Evolutionary conservation across 441 rosid species (phyloP), one percentile per base, ranked within the genome.

Genomic region (Gossypium lobatum): DNA sequence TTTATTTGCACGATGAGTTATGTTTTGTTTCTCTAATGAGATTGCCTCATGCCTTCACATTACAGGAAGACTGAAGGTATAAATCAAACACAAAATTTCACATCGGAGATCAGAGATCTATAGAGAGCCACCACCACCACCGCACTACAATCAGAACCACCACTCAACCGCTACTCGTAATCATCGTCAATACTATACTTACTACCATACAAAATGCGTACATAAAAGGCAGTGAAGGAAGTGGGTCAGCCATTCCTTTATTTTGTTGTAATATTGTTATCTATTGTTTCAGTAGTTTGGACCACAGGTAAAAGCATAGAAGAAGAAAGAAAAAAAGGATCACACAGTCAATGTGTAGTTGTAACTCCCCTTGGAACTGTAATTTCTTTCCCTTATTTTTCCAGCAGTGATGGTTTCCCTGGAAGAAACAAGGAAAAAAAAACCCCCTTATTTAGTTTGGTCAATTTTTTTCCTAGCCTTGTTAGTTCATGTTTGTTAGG

Each of bases 171-270:
- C 3, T 18, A 20, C 42, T 63, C 46, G n/a, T 39, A 50, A 10
- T 37, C 39, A 10, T 73, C 72, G 17, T 54, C 64, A 62, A 75
- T 64, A 78, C 53, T 73, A 71, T 78, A 78, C 85, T 80, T 80
- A 81, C 80, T 59, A 77, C 86, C 86, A 83, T 84, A 85, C 85
- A 81, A 73, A 75, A 76, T 82, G 86, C 83, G 82, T 87, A 87
- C 80, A 61, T 73, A 68, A 73, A 83, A 81, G 77, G 70, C 74
- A 62, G 78, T 69, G 77, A 74, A 79, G 83, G 82, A 83, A 83
- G 82, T 80, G 90, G 84, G 72, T 79, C 80, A 80, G 80, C 85
- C 81, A 73, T 77, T 80, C 75, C 80, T 72, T 80, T 80, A 64
- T 64, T 68, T 78, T 57, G 70, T 74, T 77, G 84, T 81, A 78